Percentiles rank a stretch among this genome's conserved stretches.
phyloP scores from a whole-genome alignment of 768 basidiomycete species.

The Tricholoma hemisulphureum region DNA sequence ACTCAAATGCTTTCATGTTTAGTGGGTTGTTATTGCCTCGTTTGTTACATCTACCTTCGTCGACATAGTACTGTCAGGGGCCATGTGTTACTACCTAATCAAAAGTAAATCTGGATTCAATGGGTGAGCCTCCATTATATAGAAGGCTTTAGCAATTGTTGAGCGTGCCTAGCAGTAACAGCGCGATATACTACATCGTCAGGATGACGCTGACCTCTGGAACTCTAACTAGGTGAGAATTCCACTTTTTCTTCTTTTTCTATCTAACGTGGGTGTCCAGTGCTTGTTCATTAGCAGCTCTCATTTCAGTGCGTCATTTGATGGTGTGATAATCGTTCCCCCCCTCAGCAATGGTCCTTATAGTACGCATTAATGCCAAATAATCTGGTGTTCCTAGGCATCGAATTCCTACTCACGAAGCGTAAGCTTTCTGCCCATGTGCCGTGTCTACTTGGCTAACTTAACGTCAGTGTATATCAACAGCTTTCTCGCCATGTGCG shows the following conservation, averaged over 20 bases:
- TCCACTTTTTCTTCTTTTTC: not conserved
- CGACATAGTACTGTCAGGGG: slow-evolving; percentile 23
- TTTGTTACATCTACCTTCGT: slow-evolving; percentile 21
- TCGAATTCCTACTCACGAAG: slow-evolving; percentile 21
- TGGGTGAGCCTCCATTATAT: slow-evolving; percentile 6
- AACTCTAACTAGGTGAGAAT: slow-evolving; percentile 18
- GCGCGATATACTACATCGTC: slow-evolving; percentile 14
- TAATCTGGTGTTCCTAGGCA: slow-evolving; percentile 18
- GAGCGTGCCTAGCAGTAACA: slow-evolving; percentile 14
- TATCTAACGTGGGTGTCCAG: slow-evolving; percentile 4
- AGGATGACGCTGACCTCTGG: slow-evolving; percentile 22
- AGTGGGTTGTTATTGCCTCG: slow-evolving; percentile 28
- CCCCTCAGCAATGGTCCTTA: not conserved
- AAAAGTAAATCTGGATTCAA: slow-evolving; percentile 19
- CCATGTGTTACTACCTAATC: slow-evolving; percentile 26
- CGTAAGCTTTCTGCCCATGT: slow-evolving; percentile 7
- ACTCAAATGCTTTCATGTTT: not conserved
- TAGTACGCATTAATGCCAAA: slow-evolving; percentile 17
- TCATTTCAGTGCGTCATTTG: slow-evolving; percentile 15
- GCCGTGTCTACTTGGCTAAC: not conserved
- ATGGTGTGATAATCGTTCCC: not conserved
- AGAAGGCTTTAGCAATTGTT: not conserved
- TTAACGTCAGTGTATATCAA: slow-evolving; percentile 27
- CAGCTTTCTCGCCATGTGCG: slow-evolving; percentile 31
- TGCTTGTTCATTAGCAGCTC: slow-evolving; percentile 15